Evolutionary conservation across 345 rosid genomes (phyloP), one percentile per base, ranked within the genome.

Genomic region (Eucalyptus polyanthemos): DNA sequence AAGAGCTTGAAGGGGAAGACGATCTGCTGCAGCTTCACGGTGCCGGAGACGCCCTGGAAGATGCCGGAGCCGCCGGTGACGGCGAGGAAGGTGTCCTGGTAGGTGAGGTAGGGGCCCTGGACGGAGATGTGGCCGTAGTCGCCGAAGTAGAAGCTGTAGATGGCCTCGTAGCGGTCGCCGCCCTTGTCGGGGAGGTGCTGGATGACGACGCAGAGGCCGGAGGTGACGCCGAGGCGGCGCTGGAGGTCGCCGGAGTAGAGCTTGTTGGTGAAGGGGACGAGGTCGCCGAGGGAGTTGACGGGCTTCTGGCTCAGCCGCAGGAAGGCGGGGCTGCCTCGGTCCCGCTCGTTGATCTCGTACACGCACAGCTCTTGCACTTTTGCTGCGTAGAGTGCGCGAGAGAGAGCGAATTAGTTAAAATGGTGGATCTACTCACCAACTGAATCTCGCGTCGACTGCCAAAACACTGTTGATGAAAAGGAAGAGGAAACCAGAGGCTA

Each of bases 1-100:
- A 93, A 95, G 15, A 95, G 89, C 93, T 95, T 95, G 86, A 91
- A 91, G 27, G 97, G 97, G 88, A 93, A 95, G 13, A 93, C 86
- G 7, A 94, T 53, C 86, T 95, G 96, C 40, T 92, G 91, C 53
- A 95, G 89, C 89, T 91, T 93, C 29, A 95, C 96, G 89, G 93
- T 91, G 65, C 96, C 96, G 83, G 89, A 92, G 80, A 86, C 96
- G 2, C 95, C 95, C 88, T 93, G 93, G 49, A 94, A 94, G 53
- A 94, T 87, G 25, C 96, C 94, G 7, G 94, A 87, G 50, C 96
- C 96, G 8, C 96, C 94, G 6, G 94, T 94, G 72, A 94, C 93
- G 1, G 95, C 92, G 11, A 93, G 89, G 50, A 87, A 89, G 11
- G 93, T 90, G 92, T 94, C 95, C 91, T 93, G 89, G 47, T 91